Evolutionary conservation across 345 rosid genomes (phyloP).

Genomic region (Syzygium aromaticum): DNA sequence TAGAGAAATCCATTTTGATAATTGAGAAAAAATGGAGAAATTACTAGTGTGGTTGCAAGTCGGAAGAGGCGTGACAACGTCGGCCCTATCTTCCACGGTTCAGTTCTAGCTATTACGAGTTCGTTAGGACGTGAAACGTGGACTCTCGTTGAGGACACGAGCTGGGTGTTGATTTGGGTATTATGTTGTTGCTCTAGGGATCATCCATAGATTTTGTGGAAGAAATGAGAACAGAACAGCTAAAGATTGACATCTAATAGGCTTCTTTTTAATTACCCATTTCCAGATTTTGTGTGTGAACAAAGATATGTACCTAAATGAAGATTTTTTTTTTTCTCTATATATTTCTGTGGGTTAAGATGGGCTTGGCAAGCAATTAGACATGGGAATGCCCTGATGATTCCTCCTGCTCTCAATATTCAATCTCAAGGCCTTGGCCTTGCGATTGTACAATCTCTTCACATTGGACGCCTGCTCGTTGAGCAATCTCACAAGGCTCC

Average conservation of each 20-base stretch:
- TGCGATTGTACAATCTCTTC: slow-evolving; percentile 67
- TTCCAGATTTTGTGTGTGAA: background rate
- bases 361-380: slow-evolving; percentile 51
- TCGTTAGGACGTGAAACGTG: background rate
- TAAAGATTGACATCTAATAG: background rate
- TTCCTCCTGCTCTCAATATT: slow-evolving; percentile 26
- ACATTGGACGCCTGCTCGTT: slow-evolving; percentile 74
- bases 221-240: background rate
- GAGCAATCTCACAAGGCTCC: slow-evolving; percentile 66
- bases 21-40: background rate
- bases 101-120: background rate
- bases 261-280: background rate
- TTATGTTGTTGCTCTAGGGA: background rate
- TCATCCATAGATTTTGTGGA: background rate
- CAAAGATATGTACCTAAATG: background rate
- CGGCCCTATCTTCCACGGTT: background rate
- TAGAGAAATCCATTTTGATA: background rate
- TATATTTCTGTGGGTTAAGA: slow-evolving; percentile 7
- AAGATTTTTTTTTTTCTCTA: background rate
- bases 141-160: background rate
- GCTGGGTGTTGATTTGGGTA: background rate
- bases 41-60: background rate
- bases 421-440: slow-evolving; percentile 43
- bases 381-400: slow-evolving; percentile 9
- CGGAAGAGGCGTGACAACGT: background rate